phyloP scores from a whole-genome alignment of 2,329 filamentous ascomycete species.

The Cordyceps javanica region DNA sequence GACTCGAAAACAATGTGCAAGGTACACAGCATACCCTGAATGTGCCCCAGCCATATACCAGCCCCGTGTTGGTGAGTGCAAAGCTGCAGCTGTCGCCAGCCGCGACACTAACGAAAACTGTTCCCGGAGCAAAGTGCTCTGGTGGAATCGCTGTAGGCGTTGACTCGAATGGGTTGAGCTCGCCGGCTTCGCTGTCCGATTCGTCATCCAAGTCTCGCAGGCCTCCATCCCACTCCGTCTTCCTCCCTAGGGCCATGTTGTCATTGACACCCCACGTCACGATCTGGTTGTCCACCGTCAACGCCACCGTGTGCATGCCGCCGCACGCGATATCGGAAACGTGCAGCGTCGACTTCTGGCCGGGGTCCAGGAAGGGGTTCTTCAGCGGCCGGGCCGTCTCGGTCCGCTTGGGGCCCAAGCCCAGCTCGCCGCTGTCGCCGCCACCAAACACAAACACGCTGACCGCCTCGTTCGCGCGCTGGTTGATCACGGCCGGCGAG shows the following conservation, averaged over 20 bases:
- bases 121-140: constrained; percentile 46
- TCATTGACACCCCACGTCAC: constrained; percentile 81
- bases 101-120: constrained; percentile 50
- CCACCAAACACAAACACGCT: too few species aligned
- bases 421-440: constrained; percentile 1
- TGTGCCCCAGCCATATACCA: constrained; percentile 71
- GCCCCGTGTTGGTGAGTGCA: constrained; percentile 60
- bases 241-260: constrained; percentile 65
- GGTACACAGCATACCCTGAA: constrained; percentile 49
- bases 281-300: constrained; percentile 70
- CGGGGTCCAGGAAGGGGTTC: constrained; percentile 18
- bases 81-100: constrained; percentile 66
- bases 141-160: constrained; percentile 54
- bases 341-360: neutral
- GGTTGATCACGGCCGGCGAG: too few species aligned
- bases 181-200: constrained; percentile 32
- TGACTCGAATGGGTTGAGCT: constrained; percentile 60
- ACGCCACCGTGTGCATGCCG: constrained; percentile 68
- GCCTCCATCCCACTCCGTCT: constrained; percentile 56
- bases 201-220: constrained; percentile 43
- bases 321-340: constrained; percentile 64
- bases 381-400: neutral
- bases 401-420: neutral
- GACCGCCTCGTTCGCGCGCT: too few species aligned
- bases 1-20: neutral